These are phyloP conservation scores for Tilletia setariae DNA, from an alignment of 1,284 basidiomycete genomes.

Conservation along the genomic window DNA sequence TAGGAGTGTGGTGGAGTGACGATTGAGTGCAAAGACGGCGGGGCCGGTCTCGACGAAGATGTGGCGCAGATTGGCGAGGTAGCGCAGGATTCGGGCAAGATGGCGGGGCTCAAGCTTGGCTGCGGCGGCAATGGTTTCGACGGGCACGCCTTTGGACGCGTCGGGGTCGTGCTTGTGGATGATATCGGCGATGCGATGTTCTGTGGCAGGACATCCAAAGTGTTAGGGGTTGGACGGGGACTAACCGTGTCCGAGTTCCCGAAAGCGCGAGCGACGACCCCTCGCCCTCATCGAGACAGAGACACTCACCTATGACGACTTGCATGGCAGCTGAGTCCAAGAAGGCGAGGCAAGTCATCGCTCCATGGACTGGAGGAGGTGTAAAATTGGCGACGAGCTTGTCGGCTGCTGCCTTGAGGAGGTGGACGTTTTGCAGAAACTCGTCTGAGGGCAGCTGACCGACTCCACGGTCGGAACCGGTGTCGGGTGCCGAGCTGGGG, in stretches of 20 bases:
- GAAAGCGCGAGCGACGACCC: no score
- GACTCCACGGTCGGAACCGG: background rate
- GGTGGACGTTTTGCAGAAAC: background rate
- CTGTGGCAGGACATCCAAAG: background rate
- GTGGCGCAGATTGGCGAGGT: conserved; percentile 9
- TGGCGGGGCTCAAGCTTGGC: conserved; percentile 10
- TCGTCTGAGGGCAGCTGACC: background rate
- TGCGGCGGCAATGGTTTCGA: background rate
- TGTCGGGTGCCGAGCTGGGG: background rate
- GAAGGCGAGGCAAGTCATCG: background rate
- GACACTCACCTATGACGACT: conserved; percentile 1
- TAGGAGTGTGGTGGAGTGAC: background rate
- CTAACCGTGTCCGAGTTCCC: no score
- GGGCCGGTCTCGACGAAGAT: conserved; percentile 7
- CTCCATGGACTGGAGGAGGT: background rate
- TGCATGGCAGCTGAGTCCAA: background rate
- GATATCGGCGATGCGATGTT: background rate
- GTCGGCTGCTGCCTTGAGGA: background rate
- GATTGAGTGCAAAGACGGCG: conserved; percentile 11
- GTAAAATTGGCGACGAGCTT: background rate
- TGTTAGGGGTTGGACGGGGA: background rate
- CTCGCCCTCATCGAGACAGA: background rate
- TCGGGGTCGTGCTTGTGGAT: conserved; percentile 9
- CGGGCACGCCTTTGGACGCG: conserved; percentile 4
- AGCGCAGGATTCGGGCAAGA: conserved; percentile 11